These are phyloP conservation scores for Didymella glomerata DNA, from an alignment of 2,329 filamentous ascomycete genomes.

Conservation along the genomic window DNA sequence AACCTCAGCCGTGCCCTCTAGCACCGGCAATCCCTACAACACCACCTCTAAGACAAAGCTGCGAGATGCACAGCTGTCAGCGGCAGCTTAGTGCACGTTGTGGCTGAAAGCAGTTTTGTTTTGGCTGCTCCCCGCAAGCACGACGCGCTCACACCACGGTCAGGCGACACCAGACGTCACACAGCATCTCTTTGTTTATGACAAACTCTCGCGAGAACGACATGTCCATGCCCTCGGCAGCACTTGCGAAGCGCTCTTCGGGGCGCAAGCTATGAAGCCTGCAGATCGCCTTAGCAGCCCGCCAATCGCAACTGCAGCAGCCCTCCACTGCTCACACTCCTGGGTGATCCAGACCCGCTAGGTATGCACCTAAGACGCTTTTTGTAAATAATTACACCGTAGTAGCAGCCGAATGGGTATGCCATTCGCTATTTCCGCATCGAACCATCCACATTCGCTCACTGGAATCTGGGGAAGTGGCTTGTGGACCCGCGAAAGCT, in stretches of 20 bases:
- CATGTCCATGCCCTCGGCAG: slow-evolving; percentile 13
- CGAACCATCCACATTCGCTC: slow-evolving; percentile 14
- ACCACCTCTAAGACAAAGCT: neutral
- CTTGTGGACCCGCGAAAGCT: slow-evolving; percentile 17
- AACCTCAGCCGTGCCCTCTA: slow-evolving; percentile 11
- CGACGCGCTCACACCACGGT: slow-evolving; percentile 16
- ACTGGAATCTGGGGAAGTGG: slow-evolving; percentile 21
- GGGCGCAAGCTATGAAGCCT: slow-evolving; percentile 13
- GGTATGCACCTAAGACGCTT: slow-evolving; percentile 8
- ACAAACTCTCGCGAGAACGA: slow-evolving; percentile 10
- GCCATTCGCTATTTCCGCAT: slow-evolving; percentile 12
- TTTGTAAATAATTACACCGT: slow-evolving; percentile 13
- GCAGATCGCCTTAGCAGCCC: slow-evolving; percentile 14
- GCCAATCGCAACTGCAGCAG: slow-evolving; percentile 14
- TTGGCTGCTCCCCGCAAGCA: slow-evolving; percentile 5
- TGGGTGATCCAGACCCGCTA: slow-evolving; percentile 17
- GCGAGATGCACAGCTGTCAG: slow-evolving; percentile 9
- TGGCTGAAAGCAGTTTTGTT: slow-evolving; percentile 10
- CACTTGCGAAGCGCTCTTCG: slow-evolving; percentile 13
- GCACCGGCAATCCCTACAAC: neutral
- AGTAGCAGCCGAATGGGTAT: slow-evolving; percentile 8
- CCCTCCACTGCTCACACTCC: slow-evolving; percentile 7
- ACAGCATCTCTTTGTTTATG: slow-evolving; percentile 20
- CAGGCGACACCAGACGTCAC: slow-evolving; percentile 21
- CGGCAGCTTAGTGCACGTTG: slow-evolving; percentile 17